Base-by-base conservation (phyloP, 345 rosid species). In the Salix purpurea region DNA sequence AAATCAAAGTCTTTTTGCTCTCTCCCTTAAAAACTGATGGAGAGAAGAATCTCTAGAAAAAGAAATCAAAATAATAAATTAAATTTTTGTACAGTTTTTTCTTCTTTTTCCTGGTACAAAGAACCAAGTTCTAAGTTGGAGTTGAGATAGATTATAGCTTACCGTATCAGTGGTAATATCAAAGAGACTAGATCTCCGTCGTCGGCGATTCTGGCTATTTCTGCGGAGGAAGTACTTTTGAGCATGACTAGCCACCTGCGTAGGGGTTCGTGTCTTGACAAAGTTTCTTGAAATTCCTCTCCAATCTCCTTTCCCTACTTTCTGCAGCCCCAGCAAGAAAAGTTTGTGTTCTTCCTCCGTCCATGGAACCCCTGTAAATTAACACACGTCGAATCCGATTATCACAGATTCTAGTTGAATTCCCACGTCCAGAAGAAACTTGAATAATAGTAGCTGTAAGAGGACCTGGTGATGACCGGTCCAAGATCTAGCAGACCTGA, bases 191-290 rank as follows among this genome's bases (percentile, higher is more conserved):
- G 92, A 90, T 83, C 92, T 79, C 10, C 97, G 94, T 15, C 97
- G 94, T 23, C 94, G 81, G 21, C 94, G 89, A 68, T 82, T 89
- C 54, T 85, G 94, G 73, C 85, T 90, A 6, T 61, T 85, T 2
- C 91, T 89, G 44, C 96, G 86, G 78, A 91, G 92, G 74, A 91
- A 91, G 70, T 91, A 90, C 76, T 91, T 91, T 80, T 91, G 96
- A 75, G 96, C 96, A 78, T 91, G 96, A 70, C 96, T 91, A 7
- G 96, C 96, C 19, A 91, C 96, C 71, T 91, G 96, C 5, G 96
- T 90, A 4, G 96, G 94, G 4, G 96, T 90, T 36, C 96, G 89
- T 16, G 94, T 90, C 85, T 88, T 91, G 13, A 91, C 96, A 71
- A 87, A 90, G 82, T 91, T 90, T 73, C 94, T 84, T 4, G 96